Conservation (phyloP, 495 filamentous ascomycete genomes). For the Xylaria cubensis region DNA sequence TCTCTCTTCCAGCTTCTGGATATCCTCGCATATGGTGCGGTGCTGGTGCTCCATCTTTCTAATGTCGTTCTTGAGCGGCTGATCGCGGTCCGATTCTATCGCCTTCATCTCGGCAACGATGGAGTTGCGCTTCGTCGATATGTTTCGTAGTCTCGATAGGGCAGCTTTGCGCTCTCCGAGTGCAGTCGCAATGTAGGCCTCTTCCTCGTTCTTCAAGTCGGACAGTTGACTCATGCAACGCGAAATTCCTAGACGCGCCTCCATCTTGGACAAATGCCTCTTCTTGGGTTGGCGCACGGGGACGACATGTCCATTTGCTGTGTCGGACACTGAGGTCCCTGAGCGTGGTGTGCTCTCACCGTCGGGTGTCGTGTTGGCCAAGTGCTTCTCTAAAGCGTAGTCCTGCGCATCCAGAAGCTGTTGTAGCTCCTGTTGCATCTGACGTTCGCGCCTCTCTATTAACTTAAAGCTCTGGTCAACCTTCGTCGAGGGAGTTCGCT, state of each 20-base stretch:
- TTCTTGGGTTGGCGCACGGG: conserved; percentile 69
- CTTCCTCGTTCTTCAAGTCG: conserved; percentile 74
- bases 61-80: conserved; percentile 41
- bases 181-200: conserved; percentile 63
- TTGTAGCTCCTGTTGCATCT: conserved; percentile 80
- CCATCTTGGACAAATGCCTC: conserved; percentile 64
- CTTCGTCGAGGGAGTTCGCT: conserved; percentile 26
- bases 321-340: conserved; percentile 26
- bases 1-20: conserved; percentile 63
- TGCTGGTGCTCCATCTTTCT: conserved; percentile 60
- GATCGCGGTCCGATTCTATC: conserved; percentile 48
- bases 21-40: conserved; percentile 62
- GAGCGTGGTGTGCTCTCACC: conserved; percentile 34
- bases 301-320: conserved; percentile 49
- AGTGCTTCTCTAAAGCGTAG: conserved; percentile 66
- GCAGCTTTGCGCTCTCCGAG: conserved; percentile 63
- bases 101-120: conserved; percentile 49
- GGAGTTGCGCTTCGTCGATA: conserved; percentile 60
- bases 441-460: conserved; percentile 59
- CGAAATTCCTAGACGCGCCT: conserved; percentile 74
- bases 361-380: conserved; percentile 31
- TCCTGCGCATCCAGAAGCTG: conserved; percentile 83
- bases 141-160: conserved; percentile 65
- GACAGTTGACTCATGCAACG: conserved; percentile 74
- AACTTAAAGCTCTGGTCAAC: conserved; percentile 42